Conservation (phyloP, 2,329 filamentous ascomycete genomes). For the Colletotrichum brevisporum region DNA sequence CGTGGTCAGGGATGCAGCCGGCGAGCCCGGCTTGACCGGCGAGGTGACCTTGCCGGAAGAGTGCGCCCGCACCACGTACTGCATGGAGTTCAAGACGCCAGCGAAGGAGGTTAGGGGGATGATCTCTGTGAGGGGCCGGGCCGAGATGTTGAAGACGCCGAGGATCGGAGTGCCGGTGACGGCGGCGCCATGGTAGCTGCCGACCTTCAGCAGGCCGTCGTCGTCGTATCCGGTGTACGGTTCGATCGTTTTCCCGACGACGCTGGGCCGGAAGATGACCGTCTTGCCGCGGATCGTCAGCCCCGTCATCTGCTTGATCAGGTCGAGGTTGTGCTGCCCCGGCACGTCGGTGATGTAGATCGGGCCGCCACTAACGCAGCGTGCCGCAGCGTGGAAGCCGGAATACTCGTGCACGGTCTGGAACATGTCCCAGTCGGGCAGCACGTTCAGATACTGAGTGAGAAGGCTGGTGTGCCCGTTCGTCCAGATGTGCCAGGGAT, state of each 20-base stretch:
- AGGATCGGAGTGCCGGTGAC: slow-evolving; percentile 82
- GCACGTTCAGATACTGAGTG: slow-evolving; percentile 85
- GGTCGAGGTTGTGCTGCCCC: slow-evolving; percentile 80
- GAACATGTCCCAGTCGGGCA: slow-evolving; percentile 88
- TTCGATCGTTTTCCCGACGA: slow-evolving; percentile 79
- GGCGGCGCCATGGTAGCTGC: slow-evolving; percentile 78
- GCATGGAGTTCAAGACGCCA: slow-evolving; percentile 69
- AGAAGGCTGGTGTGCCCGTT: slow-evolving; percentile 92
- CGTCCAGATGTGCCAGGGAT: slow-evolving; percentile 95
- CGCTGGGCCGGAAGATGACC: slow-evolving; percentile 84
- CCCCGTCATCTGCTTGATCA: slow-evolving; percentile 88
- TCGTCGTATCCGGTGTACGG: slow-evolving; percentile 85
- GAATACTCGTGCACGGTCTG: slow-evolving; percentile 78
- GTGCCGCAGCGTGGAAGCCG: slow-evolving; percentile 88
- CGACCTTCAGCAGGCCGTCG: slow-evolving; percentile 80
- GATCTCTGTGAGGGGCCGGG: slow-evolving; percentile 74
- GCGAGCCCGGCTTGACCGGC: slow-evolving; percentile 60
- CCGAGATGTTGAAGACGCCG: slow-evolving; percentile 86
- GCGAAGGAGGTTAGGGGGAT: slow-evolving; percentile 81
- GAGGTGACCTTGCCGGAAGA: slow-evolving; percentile 73
- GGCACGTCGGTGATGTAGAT: slow-evolving; percentile 95
- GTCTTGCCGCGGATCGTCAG: slow-evolving; percentile 79
- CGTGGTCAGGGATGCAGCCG: slow-evolving; percentile 70
- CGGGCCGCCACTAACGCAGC: slow-evolving; percentile 91
- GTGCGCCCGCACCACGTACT: slow-evolving; percentile 83